Conservation (phyloP, 2,329 filamentous ascomycete species). For the Aspergillus phoenicis region DNA sequence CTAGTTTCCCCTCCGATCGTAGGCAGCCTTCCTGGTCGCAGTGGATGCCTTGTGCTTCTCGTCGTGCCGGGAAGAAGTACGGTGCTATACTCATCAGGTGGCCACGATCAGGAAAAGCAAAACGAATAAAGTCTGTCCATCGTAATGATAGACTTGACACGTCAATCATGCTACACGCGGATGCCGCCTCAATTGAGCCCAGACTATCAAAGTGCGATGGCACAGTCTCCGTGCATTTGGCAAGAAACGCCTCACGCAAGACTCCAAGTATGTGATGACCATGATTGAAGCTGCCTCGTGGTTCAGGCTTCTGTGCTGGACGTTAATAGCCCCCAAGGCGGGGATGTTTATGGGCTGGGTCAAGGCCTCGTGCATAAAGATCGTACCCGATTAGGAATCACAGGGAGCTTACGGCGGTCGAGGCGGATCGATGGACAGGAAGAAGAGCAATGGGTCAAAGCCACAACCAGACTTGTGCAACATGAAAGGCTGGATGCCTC, state of each 20-base stretch:
- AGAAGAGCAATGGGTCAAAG: neutral
- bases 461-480: slow-evolving; percentile 2
- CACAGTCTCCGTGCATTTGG: slow-evolving; percentile 18
- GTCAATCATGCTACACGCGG: slow-evolving; percentile 19
- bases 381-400: neutral
- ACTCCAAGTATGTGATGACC: slow-evolving; percentile 4
- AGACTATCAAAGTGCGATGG: slow-evolving; percentile 19
- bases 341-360: slow-evolving; percentile 1
- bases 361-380: neutral
- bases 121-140: neutral
- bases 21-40: neutral
- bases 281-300: neutral
- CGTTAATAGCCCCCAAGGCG: slow-evolving; percentile 4
- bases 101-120: neutral
- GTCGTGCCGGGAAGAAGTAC: neutral
- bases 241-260: slow-evolving; percentile 8
- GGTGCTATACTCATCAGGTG: neutral
- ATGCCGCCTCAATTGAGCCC: slow-evolving; percentile 5
- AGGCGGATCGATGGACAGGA: neutral
- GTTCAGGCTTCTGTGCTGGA: neutral
- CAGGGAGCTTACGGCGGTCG: neutral
- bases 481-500: slow-evolving; percentile 12
- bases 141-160: slow-evolving; percentile 16
- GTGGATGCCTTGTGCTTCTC: neutral
- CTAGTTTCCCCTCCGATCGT: neutral